Conservation (phyloP, 768 basidiomycete genomes). For the Auriculariales sp. region DNA sequence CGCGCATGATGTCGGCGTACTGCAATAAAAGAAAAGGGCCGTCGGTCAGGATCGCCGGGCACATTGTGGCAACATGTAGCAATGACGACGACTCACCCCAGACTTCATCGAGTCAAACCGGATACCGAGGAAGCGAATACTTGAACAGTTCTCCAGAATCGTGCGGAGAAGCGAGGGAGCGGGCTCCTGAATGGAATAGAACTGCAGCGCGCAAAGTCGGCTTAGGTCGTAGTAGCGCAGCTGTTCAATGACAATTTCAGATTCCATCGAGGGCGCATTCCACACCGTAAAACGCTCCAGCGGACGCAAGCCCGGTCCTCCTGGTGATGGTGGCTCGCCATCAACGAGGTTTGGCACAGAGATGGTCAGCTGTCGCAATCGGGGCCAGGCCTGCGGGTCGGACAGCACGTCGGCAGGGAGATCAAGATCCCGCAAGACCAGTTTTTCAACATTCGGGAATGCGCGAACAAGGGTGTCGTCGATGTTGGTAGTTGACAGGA, state of each 20-base stretch:
- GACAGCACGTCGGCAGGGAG: not conserved
- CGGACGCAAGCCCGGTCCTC: not conserved
- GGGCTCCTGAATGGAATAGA: not conserved
- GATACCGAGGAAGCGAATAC: not conserved
- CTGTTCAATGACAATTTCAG: not conserved
- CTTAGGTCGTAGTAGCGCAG: not conserved
- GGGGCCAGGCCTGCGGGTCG: not conserved
- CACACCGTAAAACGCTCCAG: not conserved
- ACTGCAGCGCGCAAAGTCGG: not conserved
- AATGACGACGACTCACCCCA: not conserved
- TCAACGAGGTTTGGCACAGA: not conserved
- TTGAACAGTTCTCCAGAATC: not conserved
- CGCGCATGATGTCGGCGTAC: not conserved
- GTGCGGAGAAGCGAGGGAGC: not conserved
- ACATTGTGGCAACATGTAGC: not conserved
- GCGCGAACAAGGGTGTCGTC: not conserved
- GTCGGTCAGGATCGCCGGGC: too few relatives aligned
- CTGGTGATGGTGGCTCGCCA: not conserved
- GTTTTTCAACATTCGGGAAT: not conserved
- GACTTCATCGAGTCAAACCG: not conserved
- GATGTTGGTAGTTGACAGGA: not conserved
- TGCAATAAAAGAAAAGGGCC: too few relatives aligned
- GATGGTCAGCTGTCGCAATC: not conserved
- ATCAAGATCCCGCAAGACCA: not conserved
- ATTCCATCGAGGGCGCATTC: not conserved